Conservation (phyloP, 768 basidiomycete species). For the Amanita phalloides region DNA sequence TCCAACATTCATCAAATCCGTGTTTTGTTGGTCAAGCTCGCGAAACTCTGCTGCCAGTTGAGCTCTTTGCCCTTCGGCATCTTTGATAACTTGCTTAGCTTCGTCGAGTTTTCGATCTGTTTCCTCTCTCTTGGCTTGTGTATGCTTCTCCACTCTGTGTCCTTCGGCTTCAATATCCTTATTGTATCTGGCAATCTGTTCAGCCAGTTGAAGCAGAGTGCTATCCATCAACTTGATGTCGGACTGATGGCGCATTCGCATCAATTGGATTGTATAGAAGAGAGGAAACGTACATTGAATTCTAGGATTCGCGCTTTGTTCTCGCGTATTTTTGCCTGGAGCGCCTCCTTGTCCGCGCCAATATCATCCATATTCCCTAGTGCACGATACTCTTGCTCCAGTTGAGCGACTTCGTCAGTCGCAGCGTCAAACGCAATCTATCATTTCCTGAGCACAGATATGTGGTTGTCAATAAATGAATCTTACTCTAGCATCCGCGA, state of each 20-base stretch:
- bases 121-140: constrained; percentile 54
- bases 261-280: background rate
- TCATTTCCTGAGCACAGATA: background rate
- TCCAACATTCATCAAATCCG: constrained; percentile 24
- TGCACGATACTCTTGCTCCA: constrained; percentile 18
- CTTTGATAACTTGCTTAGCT: constrained; percentile 27
- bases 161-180: constrained; percentile 43
- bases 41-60: constrained; percentile 22
- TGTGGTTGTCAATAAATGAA: background rate
- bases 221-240: constrained; percentile 41
- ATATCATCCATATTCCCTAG: constrained; percentile 24
- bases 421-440: constrained; percentile 22
- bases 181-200: constrained; percentile 27
- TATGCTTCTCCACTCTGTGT: constrained; percentile 40
- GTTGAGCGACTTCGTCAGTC: constrained; percentile 18
- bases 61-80: constrained; percentile 23
- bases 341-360: constrained; percentile 27
- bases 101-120: constrained; percentile 37
- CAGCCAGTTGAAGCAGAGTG: constrained; percentile 21
- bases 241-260: constrained; percentile 20
- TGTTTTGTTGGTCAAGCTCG: constrained; percentile 17
- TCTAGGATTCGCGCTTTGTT: constrained; percentile 33
- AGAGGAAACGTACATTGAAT: constrained; percentile 25
- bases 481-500: constrained; percentile 24
- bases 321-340: constrained; percentile 32